Base-by-base conservation (phyloP, 345 rosid species). In the Eutrema heterophyllum region DNA sequence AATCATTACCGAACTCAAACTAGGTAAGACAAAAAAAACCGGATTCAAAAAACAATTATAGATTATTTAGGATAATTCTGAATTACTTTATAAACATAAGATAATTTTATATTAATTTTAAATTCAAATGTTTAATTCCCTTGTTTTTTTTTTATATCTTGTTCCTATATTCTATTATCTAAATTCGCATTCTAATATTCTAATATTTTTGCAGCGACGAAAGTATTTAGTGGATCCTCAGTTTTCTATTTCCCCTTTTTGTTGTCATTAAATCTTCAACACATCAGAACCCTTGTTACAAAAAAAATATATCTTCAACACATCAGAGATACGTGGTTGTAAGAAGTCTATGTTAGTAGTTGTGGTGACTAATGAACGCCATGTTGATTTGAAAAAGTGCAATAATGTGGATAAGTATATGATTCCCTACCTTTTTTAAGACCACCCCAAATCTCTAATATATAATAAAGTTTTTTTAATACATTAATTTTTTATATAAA, bases 351-450 rank as follows among this genome's bases (percentile, higher is more conserved):
- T 35, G 66, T 45, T 41, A 53, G 6, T 55, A 27, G 50, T 70
- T 70, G 80, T 70, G 75, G 79, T 75, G 62, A 52, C 49, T 59
- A 68, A 63, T 39, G 46, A 70, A 64, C n/a, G 57, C 50, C 79
- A 68, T n/a, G 79, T 75, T 52, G n/a, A 70, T 58, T 62, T 58
- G 4, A 9, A 56, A 73, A 73, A 74, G 72, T 74, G 78, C 48
- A 74, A 46, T 52, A 32, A 24, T 74, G 67, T 74, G 72, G 78
- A 74, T 73, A 64, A 65, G 71, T 64, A 55, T 58, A 46, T 12
- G 74, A 58, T n/a, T n/a, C n/a, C n/a, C n/a, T 70, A 45, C 58
- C 67, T 70, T 70, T 70, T 36, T 26, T 24, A 35, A 46, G 16
- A 59, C 36, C 46, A 45, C 64, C 35, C 13, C 51, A 44, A 18